These are phyloP conservation scores for Lophiostoma macrostomum DNA, from an alignment of 495 filamentous ascomycete species.

Conservation along the genomic window DNA sequence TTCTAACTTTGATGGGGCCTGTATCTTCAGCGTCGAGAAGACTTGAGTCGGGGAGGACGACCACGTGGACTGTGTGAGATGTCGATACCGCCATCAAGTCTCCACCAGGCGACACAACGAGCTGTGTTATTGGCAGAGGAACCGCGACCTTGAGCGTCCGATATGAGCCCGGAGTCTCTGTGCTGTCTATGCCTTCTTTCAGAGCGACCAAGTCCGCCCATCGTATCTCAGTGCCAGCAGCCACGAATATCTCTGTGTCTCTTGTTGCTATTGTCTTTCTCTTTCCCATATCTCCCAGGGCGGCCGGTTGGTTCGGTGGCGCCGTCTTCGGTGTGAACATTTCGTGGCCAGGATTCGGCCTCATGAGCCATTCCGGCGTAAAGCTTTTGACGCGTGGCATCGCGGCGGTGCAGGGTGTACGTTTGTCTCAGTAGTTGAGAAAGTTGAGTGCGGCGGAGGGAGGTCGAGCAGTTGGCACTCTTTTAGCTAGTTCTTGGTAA, in stretches of 20 bases:
- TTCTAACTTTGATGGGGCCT: slow-evolving; percentile 68
- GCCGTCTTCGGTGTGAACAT: slow-evolving; percentile 55
- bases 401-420: not conserved
- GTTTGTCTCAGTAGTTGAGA: not conserved
- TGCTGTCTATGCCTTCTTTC: slow-evolving; percentile 54
- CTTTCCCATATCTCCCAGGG: not conserved
- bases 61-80: slow-evolving; percentile 77
- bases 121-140: slow-evolving; percentile 71
- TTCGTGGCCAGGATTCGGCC: slow-evolving; percentile 67
- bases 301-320: not conserved
- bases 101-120: slow-evolving; percentile 74
- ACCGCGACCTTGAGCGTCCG: slow-evolving; percentile 67
- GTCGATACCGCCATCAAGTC: slow-evolving; percentile 79
- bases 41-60: slow-evolving; percentile 70
- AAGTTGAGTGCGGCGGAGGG: not conserved
- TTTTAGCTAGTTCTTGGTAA: no score
- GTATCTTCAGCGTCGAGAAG: slow-evolving; percentile 64
- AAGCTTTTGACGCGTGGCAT: slow-evolving; percentile 83
- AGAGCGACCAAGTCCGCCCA: slow-evolving; percentile 76
- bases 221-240: slow-evolving; percentile 78
- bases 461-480: no score
- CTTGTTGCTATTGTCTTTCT: slow-evolving; percentile 65
- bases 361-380: slow-evolving; percentile 77
- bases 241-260: slow-evolving; percentile 78
- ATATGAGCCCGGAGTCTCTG: slow-evolving; percentile 3